phyloP scores from a whole-genome alignment of 345 rosid species.

The Hibiscus syriacus region DNA sequence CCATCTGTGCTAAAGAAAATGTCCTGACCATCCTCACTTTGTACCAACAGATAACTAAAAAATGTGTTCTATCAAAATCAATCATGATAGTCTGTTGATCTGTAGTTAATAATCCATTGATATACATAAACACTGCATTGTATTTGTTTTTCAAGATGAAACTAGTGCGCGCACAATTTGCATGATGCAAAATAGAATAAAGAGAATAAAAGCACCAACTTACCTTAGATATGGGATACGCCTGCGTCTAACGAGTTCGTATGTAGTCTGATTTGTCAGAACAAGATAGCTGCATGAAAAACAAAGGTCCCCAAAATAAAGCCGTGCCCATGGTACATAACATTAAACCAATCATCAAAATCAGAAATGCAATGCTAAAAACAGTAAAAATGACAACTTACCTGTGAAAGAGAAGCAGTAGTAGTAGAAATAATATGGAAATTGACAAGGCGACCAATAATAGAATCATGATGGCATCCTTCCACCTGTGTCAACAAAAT shows the following conservation, averaged over 20 bases:
- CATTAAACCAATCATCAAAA: background rate
- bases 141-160: too few species aligned
- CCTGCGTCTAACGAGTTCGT: too few species aligned
- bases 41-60: background rate
- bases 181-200: background rate
- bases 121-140: background rate
- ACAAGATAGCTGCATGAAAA: conserved; percentile 38
- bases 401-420: conserved; percentile 89
- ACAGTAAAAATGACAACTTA: conserved; percentile 15
- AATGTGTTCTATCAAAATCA: background rate
- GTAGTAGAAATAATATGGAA: conserved; percentile 67
- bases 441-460: conserved; percentile 53
- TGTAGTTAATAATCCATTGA: background rate
- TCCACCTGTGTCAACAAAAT: conserved; percentile 79
- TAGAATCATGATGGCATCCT: conserved; percentile 60
- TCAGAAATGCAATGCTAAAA: background rate
- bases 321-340: background rate
- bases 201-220: background rate
- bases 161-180: background rate
- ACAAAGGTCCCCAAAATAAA: background rate
- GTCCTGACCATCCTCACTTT: background rate
- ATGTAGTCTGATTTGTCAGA: too few species aligned
- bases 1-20: background rate
- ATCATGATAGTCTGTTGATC: background rate
- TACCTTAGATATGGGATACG: too few species aligned